Percentiles rank a stretch among this genome's conserved stretches.
Conservation (phyloP, 2,329 filamentous ascomycete species). For the Botryotinia narcissicola region DNA sequence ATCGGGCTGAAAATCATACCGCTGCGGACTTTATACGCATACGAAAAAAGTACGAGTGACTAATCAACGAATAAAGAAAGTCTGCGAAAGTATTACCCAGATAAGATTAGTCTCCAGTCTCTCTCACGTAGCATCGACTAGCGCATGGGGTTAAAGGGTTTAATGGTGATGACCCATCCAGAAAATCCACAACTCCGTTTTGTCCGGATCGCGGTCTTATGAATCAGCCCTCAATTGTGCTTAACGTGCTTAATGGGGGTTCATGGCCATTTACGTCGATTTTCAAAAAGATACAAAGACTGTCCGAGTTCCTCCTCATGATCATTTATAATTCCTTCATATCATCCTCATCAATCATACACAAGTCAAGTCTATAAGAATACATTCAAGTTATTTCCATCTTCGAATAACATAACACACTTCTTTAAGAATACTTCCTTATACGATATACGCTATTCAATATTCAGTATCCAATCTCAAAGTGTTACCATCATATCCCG, state of each 20-base stretch:
- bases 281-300: conserved; percentile 19
- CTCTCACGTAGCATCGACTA: no score
- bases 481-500: conserved; percentile 9
- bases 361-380: neutral
- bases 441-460: neutral
- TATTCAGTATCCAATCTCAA: no score
- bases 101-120: neutral
- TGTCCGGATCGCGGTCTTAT: conserved; percentile 20
- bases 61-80: neutral
- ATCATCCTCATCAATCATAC: neutral
- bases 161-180: conserved; percentile 8
- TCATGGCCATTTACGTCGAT: conserved; percentile 8
- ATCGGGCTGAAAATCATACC: conserved; percentile 1
- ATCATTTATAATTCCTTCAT: conserved; percentile 1
- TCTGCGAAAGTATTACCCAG: neutral
- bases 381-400: neutral
- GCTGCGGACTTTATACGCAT: neutral
- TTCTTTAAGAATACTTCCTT: neutral
- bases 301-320: conserved; percentile 15
- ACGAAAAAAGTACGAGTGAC: neutral
- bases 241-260: conserved; percentile 7
- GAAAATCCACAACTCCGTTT: conserved; percentile 14
- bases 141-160: neutral
- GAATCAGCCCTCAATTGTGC: conserved; percentile 17
- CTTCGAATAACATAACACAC: neutral